Percentiles rank a stretch among this genome's conserved stretches.
Evolutionary conservation across 169 alveolate genomes (phyloP).

Genomic region (Babesia ovis): DNA sequence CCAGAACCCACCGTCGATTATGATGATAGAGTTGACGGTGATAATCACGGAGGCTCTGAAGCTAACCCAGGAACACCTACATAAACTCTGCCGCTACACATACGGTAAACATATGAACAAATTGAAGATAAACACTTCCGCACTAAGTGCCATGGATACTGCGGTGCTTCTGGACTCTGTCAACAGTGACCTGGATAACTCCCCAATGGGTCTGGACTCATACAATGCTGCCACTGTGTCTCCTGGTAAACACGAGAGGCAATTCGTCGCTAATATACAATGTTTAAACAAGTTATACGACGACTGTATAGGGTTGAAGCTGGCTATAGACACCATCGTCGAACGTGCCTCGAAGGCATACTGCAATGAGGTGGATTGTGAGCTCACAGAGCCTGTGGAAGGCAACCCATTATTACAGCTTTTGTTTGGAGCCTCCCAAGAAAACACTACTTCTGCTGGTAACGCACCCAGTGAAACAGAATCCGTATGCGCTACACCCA

Average conservation of each 20-base stretch:
- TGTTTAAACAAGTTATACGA: background rate
- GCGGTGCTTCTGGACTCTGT: background rate
- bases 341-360: background rate
- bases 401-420: background rate
- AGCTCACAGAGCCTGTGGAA: background rate
- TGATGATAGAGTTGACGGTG: constrained; percentile 42
- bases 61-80: constrained; percentile 34
- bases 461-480: background rate
- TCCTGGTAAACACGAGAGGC: background rate
- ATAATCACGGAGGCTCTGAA: constrained; percentile 33
- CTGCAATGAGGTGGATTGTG: background rate
- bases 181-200: background rate
- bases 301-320: background rate
- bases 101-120: background rate
- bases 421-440: background rate
- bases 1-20: constrained; percentile 11
- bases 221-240: background rate
- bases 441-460: background rate
- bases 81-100: constrained; percentile 1
- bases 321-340: background rate
- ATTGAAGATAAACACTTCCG: background rate
- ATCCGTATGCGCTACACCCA: background rate
- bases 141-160: background rate
- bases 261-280: background rate
- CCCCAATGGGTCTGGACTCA: too few relatives aligned